Evolutionary conservation across 768 basidiomycete species (phyloP).

Genomic region (Kwoniella pini): DNA sequence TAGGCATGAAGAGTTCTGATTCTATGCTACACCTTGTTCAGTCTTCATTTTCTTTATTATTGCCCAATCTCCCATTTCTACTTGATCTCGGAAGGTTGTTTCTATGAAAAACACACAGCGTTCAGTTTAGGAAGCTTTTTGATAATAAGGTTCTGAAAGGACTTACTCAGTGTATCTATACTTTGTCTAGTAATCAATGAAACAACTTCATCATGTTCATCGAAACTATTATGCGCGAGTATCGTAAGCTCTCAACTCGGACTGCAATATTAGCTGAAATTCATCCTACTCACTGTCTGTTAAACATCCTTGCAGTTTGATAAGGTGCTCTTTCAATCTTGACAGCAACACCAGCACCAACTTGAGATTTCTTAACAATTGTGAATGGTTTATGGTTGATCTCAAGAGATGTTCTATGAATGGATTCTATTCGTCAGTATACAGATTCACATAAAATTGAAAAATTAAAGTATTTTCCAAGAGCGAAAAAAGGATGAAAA

Average conservation of each 20-base stretch:
- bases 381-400: conserved; percentile 92
- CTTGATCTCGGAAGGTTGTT: conserved; percentile 79
- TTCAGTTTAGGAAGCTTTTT: conserved; percentile 5
- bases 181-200: conserved; percentile 88
- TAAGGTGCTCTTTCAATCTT: conserved; percentile 98
- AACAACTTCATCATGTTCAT: conserved; percentile 87
- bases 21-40: conserved; percentile 44
- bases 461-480: too few species aligned
- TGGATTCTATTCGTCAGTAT: background rate
- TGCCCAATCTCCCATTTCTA: conserved; percentile 86
- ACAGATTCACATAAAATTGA: too few species aligned
- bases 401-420: conserved; percentile 81
- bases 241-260: background rate
- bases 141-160: background rate
- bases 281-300: conserved; percentile 67
- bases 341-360: conserved; percentile 94
- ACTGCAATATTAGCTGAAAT: background rate
- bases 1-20: too few species aligned
- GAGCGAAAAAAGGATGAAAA: too few species aligned
- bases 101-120: conserved; percentile 57
- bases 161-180: conserved; percentile 89
- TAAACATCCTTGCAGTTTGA: conserved; percentile 91
- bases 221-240: conserved; percentile 40
- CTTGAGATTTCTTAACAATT: conserved; percentile 87
- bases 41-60: conserved; percentile 67